Percentiles rank a stretch among this genome's conserved stretches.
phyloP scores from a whole-genome alignment of 1,284 basidiomycete species.

The Rhodotorula mucilaginosa region DNA sequence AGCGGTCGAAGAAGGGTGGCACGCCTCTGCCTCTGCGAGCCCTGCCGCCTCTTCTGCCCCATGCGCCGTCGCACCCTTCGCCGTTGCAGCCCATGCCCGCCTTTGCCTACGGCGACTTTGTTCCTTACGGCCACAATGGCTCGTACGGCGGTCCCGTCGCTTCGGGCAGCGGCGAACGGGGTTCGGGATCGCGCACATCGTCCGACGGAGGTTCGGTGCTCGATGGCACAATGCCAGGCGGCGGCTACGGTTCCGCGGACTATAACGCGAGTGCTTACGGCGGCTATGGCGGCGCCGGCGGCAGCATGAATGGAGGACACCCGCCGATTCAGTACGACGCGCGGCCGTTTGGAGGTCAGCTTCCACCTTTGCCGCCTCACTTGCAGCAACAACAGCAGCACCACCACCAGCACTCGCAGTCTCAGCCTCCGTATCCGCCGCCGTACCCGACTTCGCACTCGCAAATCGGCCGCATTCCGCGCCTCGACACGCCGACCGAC shows the following conservation, averaged over 20 bases:
- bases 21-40: slow-evolving; percentile 8
- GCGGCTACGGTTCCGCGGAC: slow-evolving; percentile 2
- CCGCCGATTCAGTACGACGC: not conserved
- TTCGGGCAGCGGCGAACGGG: not conserved
- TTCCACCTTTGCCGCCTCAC: not conserved
- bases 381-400: not conserved
- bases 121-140: not conserved
- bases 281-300: not conserved
- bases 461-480: not conserved
- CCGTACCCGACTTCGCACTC: not conserved
- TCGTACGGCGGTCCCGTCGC: not conserved
- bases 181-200: slow-evolving; percentile 8
- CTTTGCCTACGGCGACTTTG: slow-evolving; percentile 11
- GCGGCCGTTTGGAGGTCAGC: not conserved
- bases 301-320: not conserved
- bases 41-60: not conserved
- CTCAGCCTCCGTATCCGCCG: not conserved
- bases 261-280: not conserved
- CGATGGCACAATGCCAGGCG: slow-evolving; percentile 7
- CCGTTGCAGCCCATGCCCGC: slow-evolving; percentile 21
- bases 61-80: slow-evolving; percentile 10
- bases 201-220: slow-evolving; percentile 4
- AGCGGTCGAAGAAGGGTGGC: slow-evolving; percentile 6
- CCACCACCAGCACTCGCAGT: not conserved
- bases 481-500: not conserved